Base-by-base conservation (phyloP, 2,329 filamentous ascomycete genomes). In the Orbilia quercus region DNA sequence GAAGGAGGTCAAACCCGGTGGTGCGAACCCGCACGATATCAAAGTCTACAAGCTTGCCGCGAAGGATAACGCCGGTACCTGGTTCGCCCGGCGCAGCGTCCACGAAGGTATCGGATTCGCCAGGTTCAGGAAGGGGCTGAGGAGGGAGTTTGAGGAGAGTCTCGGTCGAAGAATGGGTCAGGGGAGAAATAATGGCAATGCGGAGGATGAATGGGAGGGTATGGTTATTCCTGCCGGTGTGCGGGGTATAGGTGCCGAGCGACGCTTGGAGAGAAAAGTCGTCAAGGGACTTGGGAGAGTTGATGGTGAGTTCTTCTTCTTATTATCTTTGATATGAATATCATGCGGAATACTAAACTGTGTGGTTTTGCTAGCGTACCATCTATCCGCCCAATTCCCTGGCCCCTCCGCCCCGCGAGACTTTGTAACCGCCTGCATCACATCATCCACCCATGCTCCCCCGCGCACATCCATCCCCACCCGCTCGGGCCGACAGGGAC, bases 301-400 rank as follows among this genome's bases (percentile, higher is more conserved):
- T 59, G 86, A 91, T 81, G 86, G 87, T 88, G 80, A 34, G 79
- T 77, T 31, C 45, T 36, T 18, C 40, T 20, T 18, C 42, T 55
- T 40, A 22, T 18, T 31, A n/a, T 36, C 34, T 7, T 36, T 16
- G 31, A 28, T 23, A 60, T 14, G 5, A 42, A 20, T 22, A 5
- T 22, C 2, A 23, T 16, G 23, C 25, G 1, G 14, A 18, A 25
- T 23, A 45, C 48, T 67, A 60, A 59, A n/a, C n/a, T n/a, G n/a
- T n/a, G n/a, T 14, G 3, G 34, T 45, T 7, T 7, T 14, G 76
- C 79, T 31, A 88, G 91, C 96, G 2, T 96, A 91, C 78, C 89
- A 94, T 78, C 85, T 96, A 0, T 94, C 91, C 20, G 92, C 92
- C 1, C 90, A 95, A 79, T 97, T 97, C 77, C 92, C 93, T 0